phyloP scores from a whole-genome alignment of 2,329 filamentous ascomycete species.

The Keithomyces neogunnii region DNA sequence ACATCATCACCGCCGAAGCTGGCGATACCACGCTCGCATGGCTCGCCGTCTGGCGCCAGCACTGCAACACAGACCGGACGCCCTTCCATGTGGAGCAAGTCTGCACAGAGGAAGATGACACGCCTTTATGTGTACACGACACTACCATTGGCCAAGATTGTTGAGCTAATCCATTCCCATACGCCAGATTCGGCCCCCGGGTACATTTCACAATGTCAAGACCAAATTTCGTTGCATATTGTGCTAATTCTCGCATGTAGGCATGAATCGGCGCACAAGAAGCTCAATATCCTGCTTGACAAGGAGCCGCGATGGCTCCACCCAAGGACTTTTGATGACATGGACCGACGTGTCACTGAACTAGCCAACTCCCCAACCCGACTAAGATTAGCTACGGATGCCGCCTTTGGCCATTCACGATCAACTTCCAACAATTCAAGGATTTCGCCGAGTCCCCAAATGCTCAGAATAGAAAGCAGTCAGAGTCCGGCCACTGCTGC shows the following conservation, averaged over 20 bases:
- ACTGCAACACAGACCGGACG: constrained; percentile 30
- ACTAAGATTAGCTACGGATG: background rate
- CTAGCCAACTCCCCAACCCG: constrained; percentile 32
- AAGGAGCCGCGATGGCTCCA: constrained; percentile 51
- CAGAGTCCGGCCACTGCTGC: constrained; percentile 3
- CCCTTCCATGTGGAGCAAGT: constrained; percentile 47
- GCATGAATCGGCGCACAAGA: constrained; percentile 51
- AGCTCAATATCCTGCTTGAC: constrained; percentile 45
- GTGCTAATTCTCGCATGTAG: constrained; percentile 20
- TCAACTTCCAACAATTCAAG: background rate
- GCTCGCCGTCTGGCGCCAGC: constrained; percentile 6
- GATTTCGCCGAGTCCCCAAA: constrained; percentile 5
- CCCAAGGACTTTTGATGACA: constrained; percentile 41
- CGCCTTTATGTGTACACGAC: constrained; percentile 50
- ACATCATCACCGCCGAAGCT: constrained; percentile 3
- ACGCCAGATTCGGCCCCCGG: constrained; percentile 35
- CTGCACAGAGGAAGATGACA: constrained; percentile 43
- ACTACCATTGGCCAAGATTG: constrained; percentile 41
- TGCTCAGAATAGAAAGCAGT: constrained; percentile 3
- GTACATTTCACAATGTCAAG: constrained; percentile 22
- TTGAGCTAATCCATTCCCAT: constrained; percentile 34
- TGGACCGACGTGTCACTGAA: constrained; percentile 40
- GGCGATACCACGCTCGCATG: constrained; percentile 1
- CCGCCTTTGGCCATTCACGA: background rate
- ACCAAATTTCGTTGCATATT: constrained; percentile 1